These are phyloP conservation scores for Verticillium zaregamsianum DNA, from an alignment of 2,329 filamentous ascomycete species.

Conservation along the genomic window DNA sequence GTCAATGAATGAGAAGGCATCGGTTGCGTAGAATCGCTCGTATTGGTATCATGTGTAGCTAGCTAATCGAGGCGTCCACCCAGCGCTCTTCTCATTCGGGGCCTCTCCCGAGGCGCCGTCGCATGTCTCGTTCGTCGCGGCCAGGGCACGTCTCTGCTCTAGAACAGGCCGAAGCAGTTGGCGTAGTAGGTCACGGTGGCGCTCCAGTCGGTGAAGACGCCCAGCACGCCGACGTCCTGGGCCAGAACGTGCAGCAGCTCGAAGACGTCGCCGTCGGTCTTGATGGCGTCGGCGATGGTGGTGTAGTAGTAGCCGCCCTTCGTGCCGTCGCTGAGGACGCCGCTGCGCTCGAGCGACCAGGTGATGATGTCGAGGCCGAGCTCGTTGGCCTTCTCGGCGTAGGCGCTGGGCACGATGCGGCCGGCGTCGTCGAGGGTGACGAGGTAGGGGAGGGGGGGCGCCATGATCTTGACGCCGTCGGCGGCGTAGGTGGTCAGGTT, in stretches of 20 bases:
- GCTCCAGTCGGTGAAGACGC: constrained; percentile 67
- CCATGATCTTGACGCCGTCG: constrained; percentile 58
- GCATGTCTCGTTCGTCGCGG: neutral
- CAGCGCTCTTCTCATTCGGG: neutral
- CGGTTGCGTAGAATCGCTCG: too few species aligned
- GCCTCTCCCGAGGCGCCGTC: too few species aligned
- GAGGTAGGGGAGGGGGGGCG: constrained; percentile 60
- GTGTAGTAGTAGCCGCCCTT: constrained; percentile 52
- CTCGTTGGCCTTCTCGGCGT: constrained; percentile 56
- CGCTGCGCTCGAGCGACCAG: constrained; percentile 66
- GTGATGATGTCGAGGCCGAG: constrained; percentile 62
- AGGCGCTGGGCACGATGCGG: constrained; percentile 58
- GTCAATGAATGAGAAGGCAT: neutral
- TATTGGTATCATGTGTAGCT: neutral
- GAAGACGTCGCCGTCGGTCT: constrained; percentile 63
- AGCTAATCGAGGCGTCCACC: neutral
- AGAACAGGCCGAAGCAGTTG: constrained; percentile 55
- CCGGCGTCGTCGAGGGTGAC: constrained; percentile 44
- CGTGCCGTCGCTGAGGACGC: constrained; percentile 48
- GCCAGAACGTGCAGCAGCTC: constrained; percentile 61
- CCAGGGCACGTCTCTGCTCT: neutral
- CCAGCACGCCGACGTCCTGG: constrained; percentile 54
- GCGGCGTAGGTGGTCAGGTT: constrained; percentile 52
- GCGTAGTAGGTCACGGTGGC: constrained; percentile 67
- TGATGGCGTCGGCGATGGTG: constrained; percentile 48